These are phyloP conservation scores for Artomyces pyxidatus DNA, from an alignment of 768 basidiomycete species.

Conservation along the genomic window DNA sequence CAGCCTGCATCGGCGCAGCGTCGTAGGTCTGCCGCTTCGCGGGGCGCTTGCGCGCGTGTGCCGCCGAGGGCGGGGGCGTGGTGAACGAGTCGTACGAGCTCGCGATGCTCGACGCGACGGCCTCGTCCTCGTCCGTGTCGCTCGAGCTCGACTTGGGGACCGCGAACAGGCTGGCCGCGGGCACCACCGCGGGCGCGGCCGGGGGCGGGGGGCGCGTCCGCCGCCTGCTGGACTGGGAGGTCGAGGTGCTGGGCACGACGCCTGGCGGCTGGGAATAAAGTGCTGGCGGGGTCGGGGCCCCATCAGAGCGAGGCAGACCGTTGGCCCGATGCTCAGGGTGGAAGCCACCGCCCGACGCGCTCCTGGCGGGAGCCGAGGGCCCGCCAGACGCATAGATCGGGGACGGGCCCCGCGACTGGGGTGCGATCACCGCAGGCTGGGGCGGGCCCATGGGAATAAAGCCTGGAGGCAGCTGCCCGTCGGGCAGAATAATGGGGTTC, in stretches of 20 bases:
- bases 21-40: slow-evolving; percentile 1
- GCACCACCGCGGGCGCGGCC: slow-evolving; percentile 9
- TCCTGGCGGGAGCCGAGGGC: background rate
- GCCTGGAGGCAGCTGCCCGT: slow-evolving; percentile 12
- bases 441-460: slow-evolving; percentile 9
- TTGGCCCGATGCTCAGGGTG: too few species aligned
- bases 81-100: slow-evolving; percentile 14
- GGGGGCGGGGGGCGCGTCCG: slow-evolving; percentile 4
- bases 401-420: background rate
- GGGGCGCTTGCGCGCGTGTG: slow-evolving; percentile 2
- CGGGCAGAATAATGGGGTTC: background rate
- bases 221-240: background rate
- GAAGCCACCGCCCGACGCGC: too few species aligned
- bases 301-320: too few species aligned
- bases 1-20: slow-evolving; percentile 4
- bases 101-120: slow-evolving; percentile 11
- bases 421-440: background rate
- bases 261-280: slow-evolving; percentile 4
- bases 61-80: slow-evolving; percentile 11
- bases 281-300: background rate
- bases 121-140: slow-evolving; percentile 13
- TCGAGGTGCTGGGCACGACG: slow-evolving; percentile 7
- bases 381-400: background rate
- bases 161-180: slow-evolving; percentile 12
- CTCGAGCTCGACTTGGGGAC: slow-evolving; percentile 3